These are phyloP conservation scores for Baorangia bicolor DNA, from an alignment of 768 basidiomycete genomes.

Conservation along the genomic window DNA sequence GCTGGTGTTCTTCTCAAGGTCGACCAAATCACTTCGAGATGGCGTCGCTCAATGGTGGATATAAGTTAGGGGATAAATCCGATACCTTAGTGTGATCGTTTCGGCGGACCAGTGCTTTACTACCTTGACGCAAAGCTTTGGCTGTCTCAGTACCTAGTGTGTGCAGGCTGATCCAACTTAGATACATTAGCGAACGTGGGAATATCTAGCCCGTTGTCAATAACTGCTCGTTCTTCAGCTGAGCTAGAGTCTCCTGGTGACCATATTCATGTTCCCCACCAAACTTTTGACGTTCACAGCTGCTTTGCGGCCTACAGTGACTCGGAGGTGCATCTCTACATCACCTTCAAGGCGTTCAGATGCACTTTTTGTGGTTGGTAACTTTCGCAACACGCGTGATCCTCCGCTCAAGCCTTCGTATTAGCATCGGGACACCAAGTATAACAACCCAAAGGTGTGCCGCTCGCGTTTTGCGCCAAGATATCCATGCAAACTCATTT, in stretches of 20 bases:
- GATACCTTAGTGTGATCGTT: neutral
- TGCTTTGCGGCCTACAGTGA: conserved; percentile 17
- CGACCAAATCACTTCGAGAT: conserved; percentile 65
- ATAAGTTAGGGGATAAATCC: conserved; percentile 19
- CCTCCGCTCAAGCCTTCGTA: conserved; percentile 16
- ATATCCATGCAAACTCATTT: neutral
- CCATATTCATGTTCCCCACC: conserved; percentile 22
- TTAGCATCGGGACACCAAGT: conserved; percentile 91
- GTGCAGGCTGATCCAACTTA: too few relatives aligned
- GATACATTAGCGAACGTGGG: conserved; percentile 9
- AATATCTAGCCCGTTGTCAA: neutral
- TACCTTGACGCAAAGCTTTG: neutral
- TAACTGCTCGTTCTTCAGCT: neutral
- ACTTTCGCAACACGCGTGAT: conserved; percentile 2
- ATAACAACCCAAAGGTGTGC: conserved; percentile 88
- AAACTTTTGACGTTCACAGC: conserved; percentile 10
- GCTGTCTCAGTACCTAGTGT: too few relatives aligned
- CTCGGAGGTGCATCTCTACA: conserved; percentile 35
- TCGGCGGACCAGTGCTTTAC: neutral
- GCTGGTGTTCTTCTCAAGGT: conserved; percentile 83
- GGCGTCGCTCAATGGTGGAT: conserved; percentile 65
- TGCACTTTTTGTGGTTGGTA: conserved; percentile 82
- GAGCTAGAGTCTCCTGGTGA: neutral
- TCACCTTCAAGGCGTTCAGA: conserved; percentile 62
- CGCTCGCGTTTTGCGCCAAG: neutral